Percentiles rank a stretch among this genome's conserved stretches.
Conservation (phyloP, 106 monocot species). For the Gastrodia elata region DNA sequence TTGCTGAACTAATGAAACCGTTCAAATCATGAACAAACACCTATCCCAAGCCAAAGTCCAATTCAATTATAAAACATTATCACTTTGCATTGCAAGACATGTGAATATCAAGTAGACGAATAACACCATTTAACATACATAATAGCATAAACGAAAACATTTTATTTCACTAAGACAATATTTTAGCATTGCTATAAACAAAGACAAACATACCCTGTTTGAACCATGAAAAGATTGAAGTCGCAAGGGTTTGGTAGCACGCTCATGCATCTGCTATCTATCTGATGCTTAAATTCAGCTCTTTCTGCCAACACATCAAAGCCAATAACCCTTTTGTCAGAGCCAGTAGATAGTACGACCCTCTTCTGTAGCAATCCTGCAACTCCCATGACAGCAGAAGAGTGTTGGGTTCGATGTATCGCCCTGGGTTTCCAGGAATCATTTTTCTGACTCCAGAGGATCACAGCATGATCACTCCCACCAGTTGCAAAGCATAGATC, state of each 20-base stretch:
- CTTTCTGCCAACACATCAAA: slow-evolving; percentile 50
- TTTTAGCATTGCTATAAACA: not conserved
- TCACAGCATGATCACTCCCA: slow-evolving; percentile 82
- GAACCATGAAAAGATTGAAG: slow-evolving; percentile 91
- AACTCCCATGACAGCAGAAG: slow-evolving; percentile 92
- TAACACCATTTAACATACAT: too few species aligned
- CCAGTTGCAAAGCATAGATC: slow-evolving; percentile 74
- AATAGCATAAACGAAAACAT: too few species aligned
- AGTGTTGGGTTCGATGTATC: slow-evolving; percentile 50
- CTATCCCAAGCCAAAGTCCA: too few species aligned
- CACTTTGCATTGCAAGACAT: too few species aligned
- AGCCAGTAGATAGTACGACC: slow-evolving; percentile 67
- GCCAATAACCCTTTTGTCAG: slow-evolving; percentile 70
- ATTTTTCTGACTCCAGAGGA: slow-evolving; percentile 62
- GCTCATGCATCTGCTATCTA: slow-evolving; percentile 84
- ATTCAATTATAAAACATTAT: too few species aligned
- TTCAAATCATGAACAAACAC: too few species aligned
- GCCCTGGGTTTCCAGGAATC: slow-evolving; percentile 56
- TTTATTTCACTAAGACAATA: not conserved
- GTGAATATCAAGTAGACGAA: too few species aligned
- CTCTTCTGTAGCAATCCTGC: slow-evolving; percentile 64
- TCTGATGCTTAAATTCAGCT: slow-evolving; percentile 58
- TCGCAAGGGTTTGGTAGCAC: slow-evolving; percentile 76
- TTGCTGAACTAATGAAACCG: too few species aligned
- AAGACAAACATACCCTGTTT: slow-evolving; percentile 43